These are phyloP conservation scores for Dioscorea dumetorum DNA, from an alignment of 106 monocot species.

Conservation along the genomic window DNA sequence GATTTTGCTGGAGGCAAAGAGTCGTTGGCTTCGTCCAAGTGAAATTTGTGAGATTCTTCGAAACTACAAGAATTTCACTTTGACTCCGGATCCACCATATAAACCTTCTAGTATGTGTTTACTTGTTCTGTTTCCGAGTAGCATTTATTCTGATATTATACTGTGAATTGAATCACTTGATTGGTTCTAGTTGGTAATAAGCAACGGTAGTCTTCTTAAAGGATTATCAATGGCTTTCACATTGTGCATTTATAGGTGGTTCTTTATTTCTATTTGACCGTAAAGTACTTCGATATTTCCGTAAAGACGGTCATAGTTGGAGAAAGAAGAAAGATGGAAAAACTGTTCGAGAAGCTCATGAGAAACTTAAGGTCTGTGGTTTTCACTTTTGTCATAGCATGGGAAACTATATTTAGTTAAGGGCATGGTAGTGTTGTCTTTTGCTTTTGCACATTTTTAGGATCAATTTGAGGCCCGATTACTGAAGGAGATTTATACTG, in stretches of 20 bases:
- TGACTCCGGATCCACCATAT: constrained; percentile 41
- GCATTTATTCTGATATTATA: too few species aligned
- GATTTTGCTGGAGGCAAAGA: constrained; percentile 40
- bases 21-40: constrained; percentile 58
- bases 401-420: background rate
- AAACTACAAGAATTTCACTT: constrained; percentile 35
- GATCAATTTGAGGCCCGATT: too few species aligned
- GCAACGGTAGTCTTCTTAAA: background rate
- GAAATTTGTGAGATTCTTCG: constrained; percentile 64
- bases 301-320: constrained; percentile 65
- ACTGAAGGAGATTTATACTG: too few species aligned
- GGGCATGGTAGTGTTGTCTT: background rate
- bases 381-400: background rate
- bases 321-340: constrained; percentile 73
- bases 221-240: background rate
- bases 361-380: constrained; percentile 50
- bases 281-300: constrained; percentile 53
- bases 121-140: background rate
- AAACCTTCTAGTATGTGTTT: constrained; percentile 36
- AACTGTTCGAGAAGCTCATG: constrained; percentile 73
- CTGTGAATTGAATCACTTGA: too few species aligned
- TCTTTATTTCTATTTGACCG: constrained; percentile 66
- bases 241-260: constrained; percentile 34
- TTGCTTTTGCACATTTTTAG: background rate
- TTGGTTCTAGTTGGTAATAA: background rate